Conservation (phyloP, 148 eudicot genomes). For the Pharnaceum exiguum region DNA sequence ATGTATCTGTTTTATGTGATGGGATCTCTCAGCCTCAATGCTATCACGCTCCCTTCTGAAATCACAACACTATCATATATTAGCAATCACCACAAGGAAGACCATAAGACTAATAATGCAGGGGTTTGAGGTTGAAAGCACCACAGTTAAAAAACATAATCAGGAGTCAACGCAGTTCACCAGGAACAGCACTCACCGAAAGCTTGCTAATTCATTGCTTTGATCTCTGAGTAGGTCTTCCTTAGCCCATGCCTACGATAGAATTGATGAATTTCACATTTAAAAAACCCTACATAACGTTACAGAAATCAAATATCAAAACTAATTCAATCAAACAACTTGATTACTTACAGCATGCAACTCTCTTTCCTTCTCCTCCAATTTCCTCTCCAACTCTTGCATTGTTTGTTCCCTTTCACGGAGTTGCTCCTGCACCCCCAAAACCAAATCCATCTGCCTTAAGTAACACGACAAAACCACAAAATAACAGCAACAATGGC, state of each 20-base stretch:
- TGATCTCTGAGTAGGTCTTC: slow-evolving; percentile 90
- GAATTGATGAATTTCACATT: neutral
- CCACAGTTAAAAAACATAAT: too few species aligned
- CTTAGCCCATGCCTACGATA: slow-evolving; percentile 92
- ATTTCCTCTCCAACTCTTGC: slow-evolving; percentile 65
- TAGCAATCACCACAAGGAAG: too few species aligned
- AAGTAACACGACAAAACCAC: neutral
- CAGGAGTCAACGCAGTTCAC: too few species aligned
- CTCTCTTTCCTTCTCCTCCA: slow-evolving; percentile 82
- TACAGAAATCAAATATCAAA: neutral
- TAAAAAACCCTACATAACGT: neutral
- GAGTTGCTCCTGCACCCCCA: slow-evolving; percentile 76
- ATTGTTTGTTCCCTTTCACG: slow-evolving; percentile 63
- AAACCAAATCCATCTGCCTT: slow-evolving; percentile 13
- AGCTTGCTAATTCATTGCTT: slow-evolving; percentile 73
- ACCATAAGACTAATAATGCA: too few species aligned
- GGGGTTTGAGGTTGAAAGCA: too few species aligned
- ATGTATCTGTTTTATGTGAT: slow-evolving; percentile 79
- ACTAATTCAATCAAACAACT: slow-evolving; percentile 44
- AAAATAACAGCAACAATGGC: neutral
- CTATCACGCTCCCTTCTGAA: slow-evolving; percentile 91
- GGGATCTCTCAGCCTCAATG: slow-evolving; percentile 87
- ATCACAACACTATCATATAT: neutral
- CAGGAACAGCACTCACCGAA: slow-evolving; percentile 41
- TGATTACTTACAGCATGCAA: slow-evolving; percentile 74